Conservation (phyloP, 1,284 basidiomycete genomes). For the Neotropicomus parvogracilis region DNA sequence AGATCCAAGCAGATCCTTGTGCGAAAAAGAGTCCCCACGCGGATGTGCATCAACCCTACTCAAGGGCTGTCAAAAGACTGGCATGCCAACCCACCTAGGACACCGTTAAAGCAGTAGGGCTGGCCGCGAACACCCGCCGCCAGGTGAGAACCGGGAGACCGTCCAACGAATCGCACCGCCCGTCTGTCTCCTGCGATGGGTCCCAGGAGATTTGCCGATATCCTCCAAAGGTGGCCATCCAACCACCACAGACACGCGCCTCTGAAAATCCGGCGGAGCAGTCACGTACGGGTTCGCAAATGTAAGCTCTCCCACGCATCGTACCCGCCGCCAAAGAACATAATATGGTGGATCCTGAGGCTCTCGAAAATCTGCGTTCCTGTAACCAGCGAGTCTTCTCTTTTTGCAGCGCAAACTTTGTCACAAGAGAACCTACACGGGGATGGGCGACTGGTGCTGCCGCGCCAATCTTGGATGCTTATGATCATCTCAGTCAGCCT, state of each 20-base stretch:
- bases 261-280: slow-evolving; percentile 31
- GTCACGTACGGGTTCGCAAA: no score
- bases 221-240: slow-evolving; percentile 25
- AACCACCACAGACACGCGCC: not conserved
- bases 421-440: no score
- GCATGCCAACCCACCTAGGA: slow-evolving; percentile 2
- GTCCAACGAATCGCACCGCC: no score
- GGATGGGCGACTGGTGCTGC: no score
- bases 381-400: no score
- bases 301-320: slow-evolving; percentile 23
- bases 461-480: no score
- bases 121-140: slow-evolving; percentile 7
- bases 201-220: slow-evolving; percentile 23
- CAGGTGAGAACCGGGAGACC: slow-evolving; percentile 24
- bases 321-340: not conserved
- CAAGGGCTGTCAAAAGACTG: not conserved
- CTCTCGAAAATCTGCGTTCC: no score
- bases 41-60: no score
- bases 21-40: slow-evolving; percentile 14
- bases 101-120: no score
- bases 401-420: no score
- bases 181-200: slow-evolving; percentile 1
- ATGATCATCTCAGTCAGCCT: no score
- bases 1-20: slow-evolving; percentile 25
- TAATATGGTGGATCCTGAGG: no score